Base-by-base conservation (phyloP, 805 yeast species). In the Candida sakaeoensis region DNA sequence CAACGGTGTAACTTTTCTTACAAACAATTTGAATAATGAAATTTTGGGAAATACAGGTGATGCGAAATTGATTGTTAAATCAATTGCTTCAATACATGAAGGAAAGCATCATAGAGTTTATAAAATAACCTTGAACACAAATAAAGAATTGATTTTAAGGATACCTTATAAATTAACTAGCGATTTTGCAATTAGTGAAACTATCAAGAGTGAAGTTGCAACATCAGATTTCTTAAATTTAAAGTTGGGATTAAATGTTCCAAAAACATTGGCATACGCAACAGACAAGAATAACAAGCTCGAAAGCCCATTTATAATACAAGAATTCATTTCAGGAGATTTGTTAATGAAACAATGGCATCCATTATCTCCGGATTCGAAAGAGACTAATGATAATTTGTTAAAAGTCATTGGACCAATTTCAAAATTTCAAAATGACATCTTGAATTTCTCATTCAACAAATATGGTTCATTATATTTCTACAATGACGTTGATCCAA, bases 71-170 rank as follows among this genome's bases (percentile, higher is more conserved):
- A 60, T 69, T 37, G 70, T 88, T 49, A 81, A 79, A 52, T 80
- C 90, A 35, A 79, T 91, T 57, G 77, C 86, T 43, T 83, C 95
- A 40, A 74, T 88, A 44, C 95, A 87, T 55, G 98, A 91, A 61
- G 99, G 98, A 40, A 88, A 87, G 63, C 96, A 88, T 58, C 91
- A 91, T 65, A 76, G 96, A 57, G 70, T 91, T 44, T 91, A 90
- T 64, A 80, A 83, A 57, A 65, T 89, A 27, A 76, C 77, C 15
- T 68, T 89, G 40, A 75, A 75, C 47, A 74, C 78, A 37, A 80
- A 67, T 2, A 82, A 77, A 49, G 65, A 75, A 8, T 80, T 83
- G 48, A 76, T 86, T 21, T 71, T 93, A 60, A 78, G 99, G 60
- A 76, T 93, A 39, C 99, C 98, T 16, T 93, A 93, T 58, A 75